A percentile compares a stretch with the other conserved stretches of the same genome.
These are phyloP conservation scores for Pistacia vera DNA, from an alignment of 345 rosid genomes.

Conservation along the genomic window DNA sequence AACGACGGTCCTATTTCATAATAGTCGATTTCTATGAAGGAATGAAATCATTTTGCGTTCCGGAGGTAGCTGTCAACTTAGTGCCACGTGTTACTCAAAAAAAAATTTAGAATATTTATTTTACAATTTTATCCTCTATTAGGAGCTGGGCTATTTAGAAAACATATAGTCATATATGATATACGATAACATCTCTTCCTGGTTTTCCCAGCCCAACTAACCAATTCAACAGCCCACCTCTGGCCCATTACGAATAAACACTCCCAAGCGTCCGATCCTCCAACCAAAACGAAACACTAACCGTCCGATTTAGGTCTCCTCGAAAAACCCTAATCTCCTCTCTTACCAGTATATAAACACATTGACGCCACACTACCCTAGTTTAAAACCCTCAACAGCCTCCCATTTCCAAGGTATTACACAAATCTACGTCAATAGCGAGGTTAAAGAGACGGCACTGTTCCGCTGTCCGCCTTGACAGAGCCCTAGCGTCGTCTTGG, in stretches of 20 bases:
- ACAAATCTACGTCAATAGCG: not conserved
- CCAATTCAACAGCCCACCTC: not conserved
- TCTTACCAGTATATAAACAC: constrained; percentile 7
- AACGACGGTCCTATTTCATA: no score
- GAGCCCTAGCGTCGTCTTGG: constrained; percentile 54
- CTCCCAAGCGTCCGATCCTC: constrained; percentile 23
- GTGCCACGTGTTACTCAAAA: no score
- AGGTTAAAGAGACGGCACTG: constrained; percentile 70
- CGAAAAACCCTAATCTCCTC: constrained; percentile 19
- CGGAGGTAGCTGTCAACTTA: no score
- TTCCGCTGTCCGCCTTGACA: constrained; percentile 66
- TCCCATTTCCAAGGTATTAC: not conserved
- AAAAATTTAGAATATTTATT: no score
- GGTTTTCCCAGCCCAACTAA: not conserved
- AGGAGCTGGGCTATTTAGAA: no score
- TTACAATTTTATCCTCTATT: no score
- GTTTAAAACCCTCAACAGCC: not conserved
- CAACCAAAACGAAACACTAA: not conserved
- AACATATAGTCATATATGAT: no score
- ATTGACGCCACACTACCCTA: not conserved
- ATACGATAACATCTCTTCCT: no score
- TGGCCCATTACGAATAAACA: not conserved
- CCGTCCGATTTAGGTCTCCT: constrained; percentile 62
- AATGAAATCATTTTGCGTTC: no score
- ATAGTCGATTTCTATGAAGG: no score